Evolutionary conservation across 176 grass and related monocot species (phyloP).

Genomic region (Phoenix roebelenii): DNA sequence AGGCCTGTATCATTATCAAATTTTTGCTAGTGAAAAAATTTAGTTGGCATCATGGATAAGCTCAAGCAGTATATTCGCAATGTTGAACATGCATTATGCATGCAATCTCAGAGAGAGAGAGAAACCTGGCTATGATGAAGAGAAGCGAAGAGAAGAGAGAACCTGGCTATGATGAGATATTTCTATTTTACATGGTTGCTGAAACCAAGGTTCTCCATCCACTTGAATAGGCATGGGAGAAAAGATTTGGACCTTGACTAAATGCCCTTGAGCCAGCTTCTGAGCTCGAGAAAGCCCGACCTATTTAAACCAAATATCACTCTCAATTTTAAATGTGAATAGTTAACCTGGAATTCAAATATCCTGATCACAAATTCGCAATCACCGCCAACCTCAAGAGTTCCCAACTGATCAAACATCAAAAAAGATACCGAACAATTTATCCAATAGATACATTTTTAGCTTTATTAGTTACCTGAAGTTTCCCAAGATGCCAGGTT

Average conservation of each 20-base stretch:
- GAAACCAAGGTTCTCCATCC: constrained; percentile 80
- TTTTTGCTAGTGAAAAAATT: constrained; percentile 6
- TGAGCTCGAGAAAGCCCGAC: constrained; percentile 70
- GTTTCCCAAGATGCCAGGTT: constrained; percentile 71
- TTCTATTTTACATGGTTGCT: constrained; percentile 61
- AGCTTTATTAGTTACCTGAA: constrained; percentile 36
- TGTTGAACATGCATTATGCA: no score
- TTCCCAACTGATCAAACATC: no score
- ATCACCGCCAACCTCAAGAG: no score
- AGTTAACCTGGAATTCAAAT: no score
- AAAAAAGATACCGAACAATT: no score
- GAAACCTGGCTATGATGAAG: constrained; percentile 53
- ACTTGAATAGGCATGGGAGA: constrained; percentile 77
- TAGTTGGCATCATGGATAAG: neutral
- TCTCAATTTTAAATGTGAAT: no score
- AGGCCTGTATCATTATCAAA: constrained; percentile 38
- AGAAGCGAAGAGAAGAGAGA: neutral
- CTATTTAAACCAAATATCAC: constrained; percentile 14
- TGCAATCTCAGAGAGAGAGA: neutral
- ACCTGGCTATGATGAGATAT: constrained; percentile 83
- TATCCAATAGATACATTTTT: no score
- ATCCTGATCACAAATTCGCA: no score
- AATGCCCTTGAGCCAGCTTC: constrained; percentile 66
- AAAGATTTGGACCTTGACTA: constrained; percentile 51
- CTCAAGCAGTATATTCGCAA: no score